Conservation (phyloP, 768 basidiomycete genomes). For the Leucocoprinus leucothites region DNA sequence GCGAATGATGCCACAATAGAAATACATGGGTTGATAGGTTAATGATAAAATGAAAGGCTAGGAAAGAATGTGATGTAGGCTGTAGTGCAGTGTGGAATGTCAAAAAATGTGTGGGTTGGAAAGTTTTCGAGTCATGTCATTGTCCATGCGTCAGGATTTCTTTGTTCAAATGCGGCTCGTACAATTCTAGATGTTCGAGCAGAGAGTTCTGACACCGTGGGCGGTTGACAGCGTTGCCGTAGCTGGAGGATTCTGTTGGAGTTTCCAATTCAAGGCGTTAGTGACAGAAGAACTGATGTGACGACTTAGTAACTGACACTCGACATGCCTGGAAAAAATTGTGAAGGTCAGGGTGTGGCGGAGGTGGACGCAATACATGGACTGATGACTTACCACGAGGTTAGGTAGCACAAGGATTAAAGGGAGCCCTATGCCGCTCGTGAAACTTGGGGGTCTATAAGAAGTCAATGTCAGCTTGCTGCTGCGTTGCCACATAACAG, state of each 20-base stretch:
- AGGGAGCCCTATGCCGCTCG: slow-evolving; percentile 34
- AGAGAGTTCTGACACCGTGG: slow-evolving; percentile 5
- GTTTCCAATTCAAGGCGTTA: neutral
- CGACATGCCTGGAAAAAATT: slow-evolving; percentile 29
- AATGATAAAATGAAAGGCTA: no score
- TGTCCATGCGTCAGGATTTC: neutral
- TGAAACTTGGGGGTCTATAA: slow-evolving; percentile 25
- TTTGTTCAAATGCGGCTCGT: slow-evolving; percentile 6
- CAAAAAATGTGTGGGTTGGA: neutral
- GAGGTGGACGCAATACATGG: no score
- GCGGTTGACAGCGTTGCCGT: slow-evolving; percentile 24
- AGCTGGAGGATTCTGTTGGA: slow-evolving; percentile 35
- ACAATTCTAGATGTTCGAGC: slow-evolving; percentile 11
- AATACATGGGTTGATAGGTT: no score
- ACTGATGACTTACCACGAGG: slow-evolving; percentile 25
- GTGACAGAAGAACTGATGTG: neutral
- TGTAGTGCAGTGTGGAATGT: neutral
- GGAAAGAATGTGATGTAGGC: no score
- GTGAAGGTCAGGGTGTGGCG: no score
- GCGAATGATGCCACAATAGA: no score
- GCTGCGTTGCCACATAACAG: neutral
- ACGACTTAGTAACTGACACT: slow-evolving; percentile 21
- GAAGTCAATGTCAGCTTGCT: neutral
- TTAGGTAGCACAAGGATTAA: slow-evolving; percentile 33
- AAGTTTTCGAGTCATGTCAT: neutral